Evolutionary conservation across 306 rosid species (phyloP).

Genomic region (cucumber (Cucumis sativus)): DNA sequence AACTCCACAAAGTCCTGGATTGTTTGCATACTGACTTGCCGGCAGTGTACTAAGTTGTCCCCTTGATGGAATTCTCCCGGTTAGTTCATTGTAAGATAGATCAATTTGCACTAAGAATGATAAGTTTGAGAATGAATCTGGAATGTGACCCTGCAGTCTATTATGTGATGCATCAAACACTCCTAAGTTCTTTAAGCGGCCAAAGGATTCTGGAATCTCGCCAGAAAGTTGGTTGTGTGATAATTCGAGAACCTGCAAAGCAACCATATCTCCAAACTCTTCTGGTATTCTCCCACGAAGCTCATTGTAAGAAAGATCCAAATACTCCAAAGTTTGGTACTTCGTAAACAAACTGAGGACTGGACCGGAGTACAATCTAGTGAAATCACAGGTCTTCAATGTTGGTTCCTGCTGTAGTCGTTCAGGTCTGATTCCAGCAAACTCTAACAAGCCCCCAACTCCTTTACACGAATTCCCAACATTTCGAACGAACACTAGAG

Average conservation of each 20-base stretch:
- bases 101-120: constrained; percentile 93
- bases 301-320: constrained; percentile 88
- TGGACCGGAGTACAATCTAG: constrained; percentile 81
- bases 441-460: constrained; percentile 89
- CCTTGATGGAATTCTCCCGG: constrained; percentile 79
- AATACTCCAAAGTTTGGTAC: constrained; percentile 86
- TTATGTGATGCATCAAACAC: constrained; percentile 91
- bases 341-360: constrained; percentile 77
- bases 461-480: constrained; percentile 88
- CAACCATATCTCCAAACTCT: constrained; percentile 89
- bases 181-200: constrained; percentile 69
- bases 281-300: constrained; percentile 81
- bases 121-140: constrained; percentile 85
- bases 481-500: constrained; percentile 81
- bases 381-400: constrained; percentile 77
- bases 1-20: constrained; percentile 95
- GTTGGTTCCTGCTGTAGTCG: constrained; percentile 72
- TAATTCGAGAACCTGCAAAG: constrained; percentile 79
- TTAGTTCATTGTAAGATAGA: constrained; percentile 72
- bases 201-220: constrained; percentile 79
- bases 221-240: constrained; percentile 92
- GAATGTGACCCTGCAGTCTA: constrained; percentile 80
- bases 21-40: constrained; percentile 73
- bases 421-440: constrained; percentile 79
- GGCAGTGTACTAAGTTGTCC: constrained; percentile 94